Evolutionary conservation across 2,329 filamentous ascomycete species (phyloP), one percentile per base, ranked within the genome.

Genomic region (Cladorrhinum sp.): DNA sequence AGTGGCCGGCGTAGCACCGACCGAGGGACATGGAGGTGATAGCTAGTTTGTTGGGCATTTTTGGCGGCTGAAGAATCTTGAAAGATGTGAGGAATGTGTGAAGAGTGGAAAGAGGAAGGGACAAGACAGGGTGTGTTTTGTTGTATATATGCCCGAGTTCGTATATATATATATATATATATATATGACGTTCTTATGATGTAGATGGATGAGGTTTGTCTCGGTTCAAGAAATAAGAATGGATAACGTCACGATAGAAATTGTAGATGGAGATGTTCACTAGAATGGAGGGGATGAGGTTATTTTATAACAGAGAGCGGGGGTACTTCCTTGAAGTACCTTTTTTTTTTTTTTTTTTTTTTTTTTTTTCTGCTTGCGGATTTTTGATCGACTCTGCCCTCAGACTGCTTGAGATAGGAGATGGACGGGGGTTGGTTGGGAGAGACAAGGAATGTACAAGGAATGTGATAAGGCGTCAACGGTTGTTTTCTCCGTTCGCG

Each of bases 11-110:
- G 36, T 72, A 80, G 68, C 85, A 86, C 48, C 88, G 86, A 48
- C 90, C 90, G 1, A 94, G 80, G 54, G 89, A 92, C 81, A 92
- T 90, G 64, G 88, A 89, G 61, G 86, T 86, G 70, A 94, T 92
- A 42, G 82, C 88, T 65, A 88, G 82, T 65, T 80, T 81, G 72
- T 80, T 85, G 64, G 80, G 71, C 81, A 83, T 83, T 28, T 61
- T 75, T n/a, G n/a, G n/a, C n/a, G n/a, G n/a, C n/a, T n/a, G n/a
- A n/a, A n/a, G n/a, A n/a, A n/a, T n/a, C n/a, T n/a, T n/a, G n/a
- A n/a, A n/a, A n/a, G n/a, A n/a, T n/a, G n/a, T n/a, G n/a, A n/a
- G 67, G 18, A 20, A 58, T 42, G 14, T 3, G 10, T 42, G 14
- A 42, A 8, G 21, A 50, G 7, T 18, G 46, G 18, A 21, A 21